Evolutionary conservation across 257 asterid species (phyloP).

Genomic region (Fraxinus anomala): DNA sequence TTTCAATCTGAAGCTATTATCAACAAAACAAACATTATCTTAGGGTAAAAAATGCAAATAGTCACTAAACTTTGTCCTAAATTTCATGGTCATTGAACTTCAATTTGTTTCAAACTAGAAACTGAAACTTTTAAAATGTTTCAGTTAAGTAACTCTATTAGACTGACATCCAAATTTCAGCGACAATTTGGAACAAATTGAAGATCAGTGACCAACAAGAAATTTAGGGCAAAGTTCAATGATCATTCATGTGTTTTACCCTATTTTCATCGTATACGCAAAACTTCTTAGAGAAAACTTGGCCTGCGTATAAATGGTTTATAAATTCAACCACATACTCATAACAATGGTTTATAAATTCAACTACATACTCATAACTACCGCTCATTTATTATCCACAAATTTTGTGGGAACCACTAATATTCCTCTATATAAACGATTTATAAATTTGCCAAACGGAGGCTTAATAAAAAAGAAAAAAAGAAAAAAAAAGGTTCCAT

Average conservation of each 20-base stretch:
- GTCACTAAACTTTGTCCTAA: neutral
- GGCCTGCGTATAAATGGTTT: too few relatives aligned
- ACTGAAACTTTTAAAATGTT: neutral
- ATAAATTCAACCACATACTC: too few relatives aligned
- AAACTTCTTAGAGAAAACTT: neutral
- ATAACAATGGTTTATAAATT: too few relatives aligned
- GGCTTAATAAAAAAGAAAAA: neutral
- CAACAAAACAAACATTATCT: neutral
- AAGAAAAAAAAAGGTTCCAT: neutral
- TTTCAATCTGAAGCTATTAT: slow-evolving; percentile 21
- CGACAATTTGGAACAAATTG: too few relatives aligned
- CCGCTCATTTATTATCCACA: too few relatives aligned
- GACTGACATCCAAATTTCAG: neutral
- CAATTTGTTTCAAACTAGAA: neutral
- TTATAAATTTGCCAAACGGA: too few relatives aligned
- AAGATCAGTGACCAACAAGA: neutral
- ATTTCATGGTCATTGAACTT: neutral
- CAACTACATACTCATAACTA: too few relatives aligned
- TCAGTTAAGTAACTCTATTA: neutral
- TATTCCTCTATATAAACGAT: too few relatives aligned
- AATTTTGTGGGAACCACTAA: too few relatives aligned
- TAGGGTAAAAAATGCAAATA: neutral
- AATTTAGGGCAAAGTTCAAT: neutral
- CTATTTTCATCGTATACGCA: neutral
- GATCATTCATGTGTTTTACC: neutral